These are phyloP conservation scores for Wallacemonas sp. DNA, from an alignment of 208 protist genomes.

Conservation along the genomic window DNA sequence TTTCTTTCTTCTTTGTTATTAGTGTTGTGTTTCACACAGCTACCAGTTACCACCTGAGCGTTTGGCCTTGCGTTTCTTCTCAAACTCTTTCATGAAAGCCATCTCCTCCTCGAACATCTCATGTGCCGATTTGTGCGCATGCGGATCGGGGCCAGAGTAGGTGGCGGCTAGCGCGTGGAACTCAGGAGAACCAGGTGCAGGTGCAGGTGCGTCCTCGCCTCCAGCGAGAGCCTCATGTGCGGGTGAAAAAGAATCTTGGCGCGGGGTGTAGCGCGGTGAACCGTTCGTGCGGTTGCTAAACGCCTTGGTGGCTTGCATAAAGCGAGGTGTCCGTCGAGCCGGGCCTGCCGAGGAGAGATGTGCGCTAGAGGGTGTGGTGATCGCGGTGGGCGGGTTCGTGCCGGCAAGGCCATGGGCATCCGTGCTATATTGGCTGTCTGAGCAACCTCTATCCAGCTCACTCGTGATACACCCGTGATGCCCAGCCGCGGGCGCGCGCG, in stretches of 20 bases:
- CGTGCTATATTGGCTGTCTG: no score
- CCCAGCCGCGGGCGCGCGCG: no score
- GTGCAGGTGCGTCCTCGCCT: not conserved
- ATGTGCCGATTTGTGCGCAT: constrained; percentile 31
- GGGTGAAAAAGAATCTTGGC: not conserved
- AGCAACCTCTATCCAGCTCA: no score
- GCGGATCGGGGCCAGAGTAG: not conserved
- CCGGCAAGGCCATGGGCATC: not conserved
- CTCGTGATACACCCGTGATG: no score
- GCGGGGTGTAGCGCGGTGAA: not conserved
- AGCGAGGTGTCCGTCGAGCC: constrained; percentile 24
- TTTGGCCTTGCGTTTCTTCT: constrained; percentile 24
- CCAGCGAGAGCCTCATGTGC: not conserved
- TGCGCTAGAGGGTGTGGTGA: not conserved
- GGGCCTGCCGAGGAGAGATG: not conserved
- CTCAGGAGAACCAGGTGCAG: constrained; percentile 1
- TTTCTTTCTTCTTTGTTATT: not conserved
- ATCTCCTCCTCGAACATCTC: constrained; percentile 50
- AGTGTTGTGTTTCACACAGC: no score
- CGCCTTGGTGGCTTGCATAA: constrained; percentile 45
- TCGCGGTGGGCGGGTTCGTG: not conserved
- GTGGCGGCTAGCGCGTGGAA: not conserved
- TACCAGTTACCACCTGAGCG: not conserved
- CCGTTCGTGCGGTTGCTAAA: constrained; percentile 20
- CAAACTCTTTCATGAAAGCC: constrained; percentile 51